Base-by-base conservation (phyloP, 371 early-diverging fungal genomes). In the Capillidium rhysosporum region DNA sequence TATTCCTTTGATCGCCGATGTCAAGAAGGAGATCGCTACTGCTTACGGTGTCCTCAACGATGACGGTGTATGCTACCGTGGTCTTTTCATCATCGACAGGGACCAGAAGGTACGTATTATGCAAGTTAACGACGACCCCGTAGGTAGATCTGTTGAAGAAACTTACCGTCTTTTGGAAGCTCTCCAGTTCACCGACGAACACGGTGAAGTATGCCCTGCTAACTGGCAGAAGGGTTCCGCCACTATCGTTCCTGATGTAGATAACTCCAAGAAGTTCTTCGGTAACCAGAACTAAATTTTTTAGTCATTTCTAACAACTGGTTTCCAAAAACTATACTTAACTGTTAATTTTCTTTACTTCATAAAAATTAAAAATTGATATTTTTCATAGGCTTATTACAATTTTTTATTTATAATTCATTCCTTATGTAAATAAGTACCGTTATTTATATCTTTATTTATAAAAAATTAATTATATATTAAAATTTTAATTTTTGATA, bases 91-190 rank as follows among this genome's bases (percentile, higher is more conserved):
- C 62, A 89, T 99, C 57, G 94, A 95, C 64, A 88, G 88, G 31
- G 79, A 89, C 62, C 79, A 80, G 56, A 77, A 71, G 52, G 75
- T 95, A 46, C 81, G 85, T 56, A 70, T 78, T 57, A 67, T 75
- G 61, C 72, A 72, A 62, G 68, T 87, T 64, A 83, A 88, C 70
- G 63, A 92, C 60, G 69, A 89, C 58, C 84, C 81, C 46, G 81
- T 99, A 57, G 99, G 99, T 55, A 79, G 98, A 62, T 82, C 80
- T 28, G 89, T 94, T 47, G 86, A 91, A 62, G 98, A 98, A 69
- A 77, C 86, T 29, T 63, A 98, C 49, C 85, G 99, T 63, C 71
- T 97, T 16, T 69, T 99, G 54, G 82, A 97, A 72, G 99, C 98
- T 23, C 72, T 97, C 63, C 80, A 92, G 68, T 94, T 90, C 72